These are phyloP conservation scores for Silene latifolia DNA, from an alignment of 148 eudicot genomes.

Conservation along the genomic window DNA sequence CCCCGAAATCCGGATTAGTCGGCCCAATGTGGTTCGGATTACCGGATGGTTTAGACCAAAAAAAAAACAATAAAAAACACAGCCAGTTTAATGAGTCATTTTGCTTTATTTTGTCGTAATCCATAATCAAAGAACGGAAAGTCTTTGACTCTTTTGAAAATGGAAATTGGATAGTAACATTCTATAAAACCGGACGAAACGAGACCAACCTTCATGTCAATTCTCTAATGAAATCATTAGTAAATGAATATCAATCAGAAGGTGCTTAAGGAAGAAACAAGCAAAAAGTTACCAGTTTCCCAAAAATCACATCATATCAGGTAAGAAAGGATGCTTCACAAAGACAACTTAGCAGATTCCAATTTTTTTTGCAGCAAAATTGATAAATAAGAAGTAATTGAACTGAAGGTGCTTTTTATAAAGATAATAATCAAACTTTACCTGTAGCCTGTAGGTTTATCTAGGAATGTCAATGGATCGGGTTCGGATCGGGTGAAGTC, in stretches of 20 bases:
- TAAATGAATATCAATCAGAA: conserved; percentile 5
- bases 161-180: not conserved
- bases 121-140: no score
- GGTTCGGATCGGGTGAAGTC: no score
- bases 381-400: not conserved
- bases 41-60: no score
- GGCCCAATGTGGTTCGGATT: no score
- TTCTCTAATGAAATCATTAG: not conserved
- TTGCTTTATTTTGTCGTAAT: no score
- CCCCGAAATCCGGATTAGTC: no score
- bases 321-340: conserved; percentile 8
- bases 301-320: not conserved
- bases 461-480: no score
- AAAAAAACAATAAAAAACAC: no score
- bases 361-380: not conserved
- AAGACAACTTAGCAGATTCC: not conserved
- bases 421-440: not conserved
- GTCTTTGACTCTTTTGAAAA: no score
- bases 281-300: conserved; percentile 15
- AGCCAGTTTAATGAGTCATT: no score
- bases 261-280: not conserved
- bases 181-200: not conserved
- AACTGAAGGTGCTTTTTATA: conserved; percentile 2
- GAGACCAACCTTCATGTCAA: not conserved
- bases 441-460: conserved; percentile 8